These are phyloP conservation scores for Neonectria coccinea DNA, from an alignment of 2,329 filamentous ascomycete genomes.

Conservation along the genomic window DNA sequence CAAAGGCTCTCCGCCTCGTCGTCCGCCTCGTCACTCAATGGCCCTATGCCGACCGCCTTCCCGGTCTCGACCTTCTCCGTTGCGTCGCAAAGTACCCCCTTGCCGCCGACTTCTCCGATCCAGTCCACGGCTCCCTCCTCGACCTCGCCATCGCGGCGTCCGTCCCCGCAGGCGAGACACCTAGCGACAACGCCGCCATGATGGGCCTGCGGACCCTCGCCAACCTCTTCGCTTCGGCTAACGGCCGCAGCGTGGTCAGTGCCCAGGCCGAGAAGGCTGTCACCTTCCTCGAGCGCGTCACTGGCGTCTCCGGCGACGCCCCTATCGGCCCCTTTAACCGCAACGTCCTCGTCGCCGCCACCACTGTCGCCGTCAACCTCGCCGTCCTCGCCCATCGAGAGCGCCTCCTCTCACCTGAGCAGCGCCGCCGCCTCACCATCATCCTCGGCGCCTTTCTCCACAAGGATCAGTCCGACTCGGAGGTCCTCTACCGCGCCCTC, in stretches of 20 bases:
- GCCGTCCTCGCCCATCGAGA: constrained; percentile 74
- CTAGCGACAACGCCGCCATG: constrained; percentile 86
- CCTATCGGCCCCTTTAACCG: constrained; percentile 72
- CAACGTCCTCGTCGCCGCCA: constrained; percentile 84
- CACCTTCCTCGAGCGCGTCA: constrained; percentile 71
- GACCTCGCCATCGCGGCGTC: constrained; percentile 59
- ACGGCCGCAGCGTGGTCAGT: constrained; percentile 75
- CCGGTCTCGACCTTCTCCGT: constrained; percentile 89
- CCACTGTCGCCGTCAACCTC: constrained; percentile 87
- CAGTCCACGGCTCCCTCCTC: constrained; percentile 69
- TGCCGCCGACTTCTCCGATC: constrained; percentile 70
- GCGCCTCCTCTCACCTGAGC: constrained; percentile 52
- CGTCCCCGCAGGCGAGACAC: constrained; percentile 61
- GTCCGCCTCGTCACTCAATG: constrained; percentile 81
- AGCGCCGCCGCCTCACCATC: constrained; percentile 62
- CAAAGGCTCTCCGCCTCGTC: constrained; percentile 70
- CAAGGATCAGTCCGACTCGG: constrained; percentile 76
- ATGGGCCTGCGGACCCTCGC: constrained; percentile 84
- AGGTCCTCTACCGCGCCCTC: constrained; percentile 84
- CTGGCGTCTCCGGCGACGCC: constrained; percentile 61
- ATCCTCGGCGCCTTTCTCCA: constrained; percentile 72
- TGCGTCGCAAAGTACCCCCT: constrained; percentile 77
- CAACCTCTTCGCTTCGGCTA: constrained; percentile 83
- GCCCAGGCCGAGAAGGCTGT: constrained; percentile 70
- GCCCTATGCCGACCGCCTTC: constrained; percentile 83